These are phyloP conservation scores for Myriosclerotinia scirpicola DNA, from an alignment of 2,329 filamentous ascomycete genomes.

Conservation along the genomic window DNA sequence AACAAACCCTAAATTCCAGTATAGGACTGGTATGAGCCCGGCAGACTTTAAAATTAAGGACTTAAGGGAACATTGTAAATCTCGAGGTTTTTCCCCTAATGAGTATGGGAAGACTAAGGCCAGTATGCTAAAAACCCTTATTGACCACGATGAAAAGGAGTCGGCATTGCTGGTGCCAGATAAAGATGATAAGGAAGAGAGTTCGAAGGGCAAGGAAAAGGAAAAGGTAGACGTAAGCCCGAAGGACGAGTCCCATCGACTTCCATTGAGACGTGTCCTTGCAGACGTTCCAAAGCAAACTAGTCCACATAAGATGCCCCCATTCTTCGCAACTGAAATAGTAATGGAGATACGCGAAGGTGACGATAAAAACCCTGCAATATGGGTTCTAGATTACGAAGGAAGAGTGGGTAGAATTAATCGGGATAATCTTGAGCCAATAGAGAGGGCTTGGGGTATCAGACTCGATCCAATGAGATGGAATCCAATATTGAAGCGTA, in stretches of 20 bases:
- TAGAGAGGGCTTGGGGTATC: not conserved
- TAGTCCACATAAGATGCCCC: not conserved
- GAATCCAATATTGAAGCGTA: fast-evolving
- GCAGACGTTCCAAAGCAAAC: not conserved
- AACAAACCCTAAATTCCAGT: not conserved
- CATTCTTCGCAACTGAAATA: constrained; percentile 1
- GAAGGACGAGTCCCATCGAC: too few relatives aligned
- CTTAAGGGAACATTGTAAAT: not conserved
- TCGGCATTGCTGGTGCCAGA: not conserved
- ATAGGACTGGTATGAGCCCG: not conserved
- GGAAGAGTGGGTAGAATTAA: not conserved
- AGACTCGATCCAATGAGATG: not conserved
- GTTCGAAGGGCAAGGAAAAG: too few relatives aligned
- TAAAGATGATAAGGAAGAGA: not conserved
- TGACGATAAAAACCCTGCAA: fast-evolving
- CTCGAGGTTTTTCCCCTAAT: not conserved
- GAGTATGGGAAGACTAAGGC: not conserved
- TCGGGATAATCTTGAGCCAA: not conserved
- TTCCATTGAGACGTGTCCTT: not conserved
- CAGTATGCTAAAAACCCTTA: not conserved
- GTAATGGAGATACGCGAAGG: constrained; percentile 10
- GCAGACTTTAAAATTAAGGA: not conserved
- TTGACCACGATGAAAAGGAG: not conserved
- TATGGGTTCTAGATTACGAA: constrained; percentile 5
- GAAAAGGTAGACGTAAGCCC: too few relatives aligned